phyloP scores from a whole-genome alignment of 179 eudicot species.

The Sideroxylon spinosum region DNA sequence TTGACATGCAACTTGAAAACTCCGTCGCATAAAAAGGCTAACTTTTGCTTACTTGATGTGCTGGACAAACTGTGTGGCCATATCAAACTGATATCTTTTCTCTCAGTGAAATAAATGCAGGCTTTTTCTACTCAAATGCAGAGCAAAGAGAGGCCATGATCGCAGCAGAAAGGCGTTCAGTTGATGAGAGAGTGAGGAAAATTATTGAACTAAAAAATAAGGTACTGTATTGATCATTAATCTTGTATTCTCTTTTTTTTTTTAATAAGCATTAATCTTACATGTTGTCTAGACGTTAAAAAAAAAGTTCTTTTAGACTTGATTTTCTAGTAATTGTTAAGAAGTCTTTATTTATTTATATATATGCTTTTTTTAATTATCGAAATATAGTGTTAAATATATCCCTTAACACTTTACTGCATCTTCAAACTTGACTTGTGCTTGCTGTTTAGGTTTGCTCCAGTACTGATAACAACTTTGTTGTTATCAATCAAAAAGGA shows the following conservation, averaged over 20 bases:
- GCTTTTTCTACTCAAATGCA: conserved; percentile 95
- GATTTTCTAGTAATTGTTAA: no score
- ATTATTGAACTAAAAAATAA: conserved; percentile 83
- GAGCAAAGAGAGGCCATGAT: conserved; percentile 98
- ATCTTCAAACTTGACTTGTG: background rate
- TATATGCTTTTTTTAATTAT: no score
- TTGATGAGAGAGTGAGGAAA: conserved; percentile 86
- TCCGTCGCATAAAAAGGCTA: background rate
- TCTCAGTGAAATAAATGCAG: conserved; percentile 95
- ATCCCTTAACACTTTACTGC: background rate
- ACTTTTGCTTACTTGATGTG: background rate
- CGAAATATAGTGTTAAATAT: no score
- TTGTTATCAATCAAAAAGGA: conserved; percentile 91
- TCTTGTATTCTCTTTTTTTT: background rate
- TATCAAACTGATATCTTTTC: conserved; percentile 18
- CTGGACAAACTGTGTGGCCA: background rate
- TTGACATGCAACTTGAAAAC: background rate
- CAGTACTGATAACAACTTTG: conserved; percentile 65
- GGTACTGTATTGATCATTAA: conserved; percentile 34
- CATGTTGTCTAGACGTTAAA: no score
- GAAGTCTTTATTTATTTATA: no score
- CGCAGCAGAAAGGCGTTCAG: conserved; percentile 91
- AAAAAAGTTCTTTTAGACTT: no score
- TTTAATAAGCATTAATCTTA: no score
- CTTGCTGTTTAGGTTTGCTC: conserved; percentile 60